phyloP scores from a whole-genome alignment of 257 asterid species.

The Avicennia marina region DNA sequence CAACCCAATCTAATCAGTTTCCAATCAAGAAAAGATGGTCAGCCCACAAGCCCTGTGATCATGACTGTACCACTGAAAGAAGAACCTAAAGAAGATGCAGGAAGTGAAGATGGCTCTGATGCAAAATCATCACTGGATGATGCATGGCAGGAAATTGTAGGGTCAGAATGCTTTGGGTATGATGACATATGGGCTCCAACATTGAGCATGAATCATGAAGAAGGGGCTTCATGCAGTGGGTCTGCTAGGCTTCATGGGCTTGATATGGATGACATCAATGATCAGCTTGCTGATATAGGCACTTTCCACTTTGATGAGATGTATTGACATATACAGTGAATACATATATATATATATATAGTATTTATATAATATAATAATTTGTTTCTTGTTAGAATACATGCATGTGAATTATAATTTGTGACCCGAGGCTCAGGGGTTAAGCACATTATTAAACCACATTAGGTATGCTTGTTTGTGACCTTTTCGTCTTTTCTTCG shows the following conservation, averaged over 20 bases:
- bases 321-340: too few species aligned
- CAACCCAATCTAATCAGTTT: conserved; percentile 41
- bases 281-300: conserved; percentile 32
- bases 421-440: too few species aligned
- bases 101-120: conserved; percentile 20
- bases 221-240: conserved; percentile 12
- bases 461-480: too few species aligned
- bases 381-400: too few species aligned
- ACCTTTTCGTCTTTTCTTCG: too few species aligned
- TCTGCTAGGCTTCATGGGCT: conserved; percentile 20
- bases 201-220: too few species aligned
- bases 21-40: conserved; percentile 4
- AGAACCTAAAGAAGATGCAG: conserved; percentile 14
- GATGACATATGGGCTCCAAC: too few species aligned
- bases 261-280: conserved; percentile 39
- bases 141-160: conserved; percentile 29
- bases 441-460: too few species aligned
- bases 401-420: too few species aligned
- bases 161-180: too few species aligned
- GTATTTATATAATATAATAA: too few species aligned
- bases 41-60: conserved; percentile 1
- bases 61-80: not conserved
- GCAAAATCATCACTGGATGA: conserved; percentile 30
- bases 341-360: too few species aligned
- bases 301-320: conserved; percentile 10